Percentiles rank a stretch among this genome's conserved stretches.
Evolutionary conservation across 2,329 filamentous ascomycete species (phyloP).

Genomic region (Pseudogymnoascus destructans): DNA sequence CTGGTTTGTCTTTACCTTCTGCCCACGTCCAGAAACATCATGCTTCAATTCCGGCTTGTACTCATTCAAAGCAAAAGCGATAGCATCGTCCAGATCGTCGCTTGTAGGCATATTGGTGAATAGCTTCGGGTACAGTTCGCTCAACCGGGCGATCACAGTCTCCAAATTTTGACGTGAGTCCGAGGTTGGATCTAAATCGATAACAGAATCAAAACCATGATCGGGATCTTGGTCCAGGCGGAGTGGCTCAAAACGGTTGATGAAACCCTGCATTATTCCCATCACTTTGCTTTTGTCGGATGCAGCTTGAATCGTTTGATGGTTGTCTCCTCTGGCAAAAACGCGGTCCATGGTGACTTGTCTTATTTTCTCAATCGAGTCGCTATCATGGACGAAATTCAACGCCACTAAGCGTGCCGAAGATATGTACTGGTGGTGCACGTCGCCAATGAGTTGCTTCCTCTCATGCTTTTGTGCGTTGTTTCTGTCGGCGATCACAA

Average conservation of each 20-base stretch:
- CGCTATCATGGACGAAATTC: conserved; percentile 67
- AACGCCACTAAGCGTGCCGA: conserved; percentile 67
- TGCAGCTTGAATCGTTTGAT: conserved; percentile 89
- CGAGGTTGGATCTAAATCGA: conserved; percentile 66
- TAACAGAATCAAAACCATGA: conserved; percentile 66
- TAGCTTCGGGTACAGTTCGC: conserved; percentile 65
- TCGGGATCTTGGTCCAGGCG: conserved; percentile 59
- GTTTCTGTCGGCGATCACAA: conserved; percentile 84
- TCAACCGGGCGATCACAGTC: conserved; percentile 56
- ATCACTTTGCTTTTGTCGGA: conserved; percentile 62
- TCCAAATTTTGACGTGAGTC: conserved; percentile 82
- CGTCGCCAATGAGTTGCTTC: conserved; percentile 72
- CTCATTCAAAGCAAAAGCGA: conserved; percentile 58
- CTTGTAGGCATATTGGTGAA: conserved; percentile 56
- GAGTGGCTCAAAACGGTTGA: conserved; percentile 70
- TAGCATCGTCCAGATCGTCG: conserved; percentile 66
- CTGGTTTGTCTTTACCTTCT: conserved; percentile 28
- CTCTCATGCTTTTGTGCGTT: conserved; percentile 84
- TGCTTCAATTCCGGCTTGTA: conserved; percentile 69
- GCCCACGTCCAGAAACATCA: conserved; percentile 49
- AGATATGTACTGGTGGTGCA: conserved; percentile 45
- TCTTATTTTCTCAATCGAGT: conserved; percentile 57
- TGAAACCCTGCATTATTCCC: conserved; percentile 89
- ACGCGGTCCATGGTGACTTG: conserved; percentile 67
- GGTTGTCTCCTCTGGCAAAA: conserved; percentile 78